These are phyloP conservation scores for Erythrobasidium hasegawianum DNA, from an alignment of 1,284 basidiomycete species.

Conservation along the genomic window DNA sequence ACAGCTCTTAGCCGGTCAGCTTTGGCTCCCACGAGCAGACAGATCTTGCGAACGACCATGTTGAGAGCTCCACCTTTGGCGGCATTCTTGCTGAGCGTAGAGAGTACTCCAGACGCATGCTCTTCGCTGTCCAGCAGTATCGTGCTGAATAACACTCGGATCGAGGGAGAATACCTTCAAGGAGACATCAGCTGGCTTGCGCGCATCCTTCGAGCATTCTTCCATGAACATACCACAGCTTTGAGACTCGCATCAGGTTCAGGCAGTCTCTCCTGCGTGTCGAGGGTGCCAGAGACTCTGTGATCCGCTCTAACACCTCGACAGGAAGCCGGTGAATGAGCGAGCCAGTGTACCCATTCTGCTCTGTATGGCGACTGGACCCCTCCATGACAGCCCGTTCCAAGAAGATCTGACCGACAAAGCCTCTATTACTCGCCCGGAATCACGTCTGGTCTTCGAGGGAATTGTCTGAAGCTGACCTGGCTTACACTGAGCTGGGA, in stretches of 20 bases:
- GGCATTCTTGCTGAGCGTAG: constrained; percentile 5
- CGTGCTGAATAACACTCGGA: constrained; percentile 15
- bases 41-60: constrained; percentile 24
- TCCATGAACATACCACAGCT: constrained; percentile 16
- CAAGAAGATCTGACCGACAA: too few relatives aligned
- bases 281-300: constrained; percentile 18
- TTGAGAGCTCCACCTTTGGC: constrained; percentile 10
- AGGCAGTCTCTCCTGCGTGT: constrained; percentile 16
- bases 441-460: too few relatives aligned
- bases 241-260: constrained; percentile 17
- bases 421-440: too few relatives aligned
- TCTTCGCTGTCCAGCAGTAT: constrained; percentile 16
- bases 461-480: too few relatives aligned
- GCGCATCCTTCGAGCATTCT: background rate
- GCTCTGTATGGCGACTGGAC: too few relatives aligned
- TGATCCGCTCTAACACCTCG: constrained; percentile 27
- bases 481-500: too few relatives aligned
- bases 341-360: too few relatives aligned
- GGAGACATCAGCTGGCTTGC: background rate
- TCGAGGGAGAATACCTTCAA: constrained; percentile 24
- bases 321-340: constrained; percentile 14
- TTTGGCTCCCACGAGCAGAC: constrained; percentile 22
- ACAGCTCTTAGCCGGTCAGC: background rate
- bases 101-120: constrained; percentile 19
- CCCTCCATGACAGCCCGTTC: too few relatives aligned